Evolutionary conservation across 345 rosid species (phyloP), one percentile per base, ranked within the genome.

Genomic region (Capsella bursapastoris): DNA sequence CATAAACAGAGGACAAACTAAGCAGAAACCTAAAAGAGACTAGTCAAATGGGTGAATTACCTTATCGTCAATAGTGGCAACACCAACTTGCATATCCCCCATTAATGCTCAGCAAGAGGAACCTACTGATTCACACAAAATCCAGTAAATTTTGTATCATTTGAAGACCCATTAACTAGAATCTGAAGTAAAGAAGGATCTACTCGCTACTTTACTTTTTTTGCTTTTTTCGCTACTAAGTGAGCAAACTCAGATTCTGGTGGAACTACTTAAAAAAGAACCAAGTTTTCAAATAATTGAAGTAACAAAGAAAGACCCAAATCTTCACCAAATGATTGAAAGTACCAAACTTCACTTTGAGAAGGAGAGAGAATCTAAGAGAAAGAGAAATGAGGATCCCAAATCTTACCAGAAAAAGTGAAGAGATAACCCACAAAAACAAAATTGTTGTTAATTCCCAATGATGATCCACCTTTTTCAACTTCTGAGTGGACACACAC

Each of bases 61-160:
- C 96, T 89, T 83, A 77, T 82, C 89, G 52, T 77, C 80, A 63
- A 60, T 38, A 71, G 22, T 65, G 64, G 85, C 71, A 78, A 83
- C 82, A 60, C 82, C 79, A 65, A 77, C 75, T 58, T 78, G 50
- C 77, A 87, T 71, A 83, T 91, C 96, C 15, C 86, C 91, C 89
- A 86, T 90, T 50, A 47, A 45, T 67, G 79, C 72, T 63, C 71
- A 68, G 59, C 34, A 75, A 18, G 48, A 66, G 64, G 40, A 52
- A 9, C 57, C 80, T 38, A 38, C 58, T 74, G 80, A 64, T 18
- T 56, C 69, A 71, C 65, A 72, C 70, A 64, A 72, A 73, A 58
- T 2, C 38, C 7, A 68, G 32, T 2, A 60, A 61, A 16, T 13
- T 25, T 48, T 43, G 48, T 13, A 43, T 43, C 48, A 43, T 5